Evolutionary conservation across 306 rosid genomes (phyloP), one percentile per base, ranked within the genome.

Genomic region (Sindora glabra): DNA sequence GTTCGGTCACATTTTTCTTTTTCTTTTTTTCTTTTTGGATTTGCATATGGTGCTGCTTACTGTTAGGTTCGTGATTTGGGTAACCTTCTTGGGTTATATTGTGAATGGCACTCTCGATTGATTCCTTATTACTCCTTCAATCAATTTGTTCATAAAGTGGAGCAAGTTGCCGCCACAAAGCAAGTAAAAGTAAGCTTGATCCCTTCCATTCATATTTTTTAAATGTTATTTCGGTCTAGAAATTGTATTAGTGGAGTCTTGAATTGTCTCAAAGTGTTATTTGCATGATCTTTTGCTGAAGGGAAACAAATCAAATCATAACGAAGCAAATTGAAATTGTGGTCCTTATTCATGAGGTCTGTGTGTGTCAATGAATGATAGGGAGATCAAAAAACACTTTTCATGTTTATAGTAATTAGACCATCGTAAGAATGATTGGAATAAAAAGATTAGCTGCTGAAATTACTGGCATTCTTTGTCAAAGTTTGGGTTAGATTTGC

Each of bases 31-130:
- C 5, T 29, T 29, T 29, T 29, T 29, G 34, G 34, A 29, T 29
- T 29, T n/a, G n/a, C n/a, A n/a, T n/a, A n/a, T n/a, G n/a, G 13
- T 17, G 22, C 42, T 41, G 26, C 17, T 21, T 42, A 22, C 12
- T 39, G 17, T 40, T 59, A 91, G 98, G 94, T 82, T 63, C 76
- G 69, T 24, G 99, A 92, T 73, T 65, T 92, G 84, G 96, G 84
- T 24, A 89, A 84, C 13, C 71, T 92, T 30, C 77, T 92, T 72
- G 79, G 74, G 6, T 46, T 88, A 48, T 92, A 92, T 75, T 22
- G 74, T 0, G 89, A 92, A 30, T 92, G 99, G 99, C 96, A 92
- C 79, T 84, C 95, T 61, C 89, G 77, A 10, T 48, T 86, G 74
- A 74, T 92, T 32, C 99, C 96, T 16, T 92, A 86, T 72, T 89